A percentile compares a stretch with the other conserved stretches of the same genome.
phyloP scores from a whole-genome alignment of 2,329 filamentous ascomycete species.

The Ramichloridium luteum region DNA sequence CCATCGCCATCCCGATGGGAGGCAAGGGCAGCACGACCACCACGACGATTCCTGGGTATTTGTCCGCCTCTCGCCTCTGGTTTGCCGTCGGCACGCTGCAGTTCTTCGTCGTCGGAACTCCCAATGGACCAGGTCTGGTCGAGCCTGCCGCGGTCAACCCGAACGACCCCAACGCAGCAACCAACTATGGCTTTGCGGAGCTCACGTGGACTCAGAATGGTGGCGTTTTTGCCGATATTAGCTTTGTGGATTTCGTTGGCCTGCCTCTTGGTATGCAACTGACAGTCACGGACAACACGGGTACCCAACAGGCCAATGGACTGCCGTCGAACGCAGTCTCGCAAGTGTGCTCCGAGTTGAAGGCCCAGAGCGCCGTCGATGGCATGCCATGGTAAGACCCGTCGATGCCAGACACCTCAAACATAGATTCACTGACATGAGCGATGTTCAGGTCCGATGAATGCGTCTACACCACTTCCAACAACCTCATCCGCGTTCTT shows the following conservation, averaged over 20 bases:
- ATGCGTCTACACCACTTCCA: conserved; percentile 31
- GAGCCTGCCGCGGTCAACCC: conserved; percentile 35
- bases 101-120: conserved; percentile 31
- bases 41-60: conserved; percentile 30
- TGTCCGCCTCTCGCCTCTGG: conserved; percentile 33
- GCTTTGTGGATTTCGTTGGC: conserved; percentile 22
- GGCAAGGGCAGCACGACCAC: conserved; percentile 26
- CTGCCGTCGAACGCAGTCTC: conserved; percentile 45
- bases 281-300: conserved; percentile 32
- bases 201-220: conserved; percentile 29
- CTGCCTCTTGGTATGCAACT: conserved; percentile 42
- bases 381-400: conserved; percentile 49
- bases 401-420: conserved; percentile 20
- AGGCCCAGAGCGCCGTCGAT: conserved; percentile 42
- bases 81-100: conserved; percentile 31
- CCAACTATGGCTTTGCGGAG: conserved; percentile 32
- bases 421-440: no score
- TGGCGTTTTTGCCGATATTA: conserved; percentile 8
- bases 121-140: conserved; percentile 29
- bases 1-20: conserved; percentile 31
- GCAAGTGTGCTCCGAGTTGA: conserved; percentile 41
- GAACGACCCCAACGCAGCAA: conserved; percentile 29
- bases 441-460: no score
- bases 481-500: conserved; percentile 30
- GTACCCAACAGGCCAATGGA: conserved; percentile 43